These are phyloP conservation scores for Eucalyptus marginata DNA, from an alignment of 345 rosid genomes.

Conservation along the genomic window DNA sequence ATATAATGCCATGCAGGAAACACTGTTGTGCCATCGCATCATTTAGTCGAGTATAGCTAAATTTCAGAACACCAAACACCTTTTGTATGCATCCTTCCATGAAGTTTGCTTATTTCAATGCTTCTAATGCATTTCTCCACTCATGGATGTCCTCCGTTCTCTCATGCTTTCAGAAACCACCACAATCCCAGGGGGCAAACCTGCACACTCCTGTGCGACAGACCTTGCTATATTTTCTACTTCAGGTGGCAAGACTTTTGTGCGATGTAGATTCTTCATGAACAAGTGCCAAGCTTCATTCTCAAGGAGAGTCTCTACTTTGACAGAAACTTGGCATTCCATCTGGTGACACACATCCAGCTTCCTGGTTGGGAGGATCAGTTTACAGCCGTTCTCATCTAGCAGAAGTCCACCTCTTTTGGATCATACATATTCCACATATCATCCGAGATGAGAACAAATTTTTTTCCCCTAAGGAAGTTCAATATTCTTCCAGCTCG, in stretches of 20 bases:
- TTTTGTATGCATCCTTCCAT: not conserved
- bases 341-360: not conserved
- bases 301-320: not conserved
- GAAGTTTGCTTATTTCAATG: not conserved
- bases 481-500: not conserved
- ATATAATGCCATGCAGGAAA: not conserved
- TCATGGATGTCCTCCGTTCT: not conserved
- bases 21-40: not conserved
- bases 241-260: not conserved
- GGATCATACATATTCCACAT: not conserved
- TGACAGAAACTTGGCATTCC: not conserved
- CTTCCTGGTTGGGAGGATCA: constrained; percentile 3
- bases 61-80: not conserved
- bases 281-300: not conserved
- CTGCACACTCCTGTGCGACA: not conserved
- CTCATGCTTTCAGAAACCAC: not conserved
- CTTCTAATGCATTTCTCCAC: not conserved
- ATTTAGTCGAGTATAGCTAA: not conserved
- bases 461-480: not conserved
- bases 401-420: not conserved
- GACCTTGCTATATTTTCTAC: not conserved
- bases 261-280: not conserved
- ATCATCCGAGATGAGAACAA: constrained; percentile 2
- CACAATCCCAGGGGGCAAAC: not conserved
- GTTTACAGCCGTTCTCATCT: not conserved